These are phyloP conservation scores for Athelia psychrophila DNA, from an alignment of 1,284 basidiomycete species.

Conservation along the genomic window DNA sequence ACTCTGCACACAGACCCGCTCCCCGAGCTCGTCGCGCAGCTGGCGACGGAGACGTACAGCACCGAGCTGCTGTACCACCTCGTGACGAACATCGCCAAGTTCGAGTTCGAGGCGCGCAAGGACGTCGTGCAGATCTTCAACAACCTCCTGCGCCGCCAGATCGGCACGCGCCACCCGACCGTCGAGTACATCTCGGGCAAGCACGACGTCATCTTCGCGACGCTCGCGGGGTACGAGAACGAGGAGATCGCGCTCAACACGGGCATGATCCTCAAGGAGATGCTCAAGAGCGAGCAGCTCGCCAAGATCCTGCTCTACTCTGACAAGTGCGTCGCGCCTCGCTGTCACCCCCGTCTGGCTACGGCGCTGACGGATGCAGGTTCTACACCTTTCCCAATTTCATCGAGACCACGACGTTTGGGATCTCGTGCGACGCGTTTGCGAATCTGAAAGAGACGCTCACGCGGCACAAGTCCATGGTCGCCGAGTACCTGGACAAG, in stretches of 20 bases:
- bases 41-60: conserved; percentile 94
- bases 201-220: conserved; percentile 87
- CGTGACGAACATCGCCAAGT: conserved; percentile 77
- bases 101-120: conserved; percentile 97
- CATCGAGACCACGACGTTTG: conserved; percentile 97
- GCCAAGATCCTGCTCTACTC: conserved; percentile 91
- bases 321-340: conserved; percentile 68
- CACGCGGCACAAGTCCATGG: conserved; percentile 96
- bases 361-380: conserved; percentile 36
- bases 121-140: conserved; percentile 98
- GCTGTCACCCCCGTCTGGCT: background rate
- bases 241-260: conserved; percentile 97
- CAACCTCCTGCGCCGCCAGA: conserved; percentile 91
- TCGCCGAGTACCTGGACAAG: conserved; percentile 93
- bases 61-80: conserved; percentile 85
- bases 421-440: conserved; percentile 97
- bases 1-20: conserved; percentile 66
- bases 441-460: conserved; percentile 96
- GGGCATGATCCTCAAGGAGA: conserved; percentile 97
- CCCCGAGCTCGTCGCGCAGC: conserved; percentile 86
- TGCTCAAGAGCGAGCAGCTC: conserved; percentile 91
- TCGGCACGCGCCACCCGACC: conserved; percentile 90
- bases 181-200: conserved; percentile 92
- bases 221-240: conserved; percentile 89
- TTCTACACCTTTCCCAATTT: conserved; percentile 97